Percentiles rank a stretch among this genome's conserved stretches.
These are phyloP conservation scores for Bipolaris bicolor DNA, from an alignment of 2,329 filamentous ascomycete species.

Conservation along the genomic window DNA sequence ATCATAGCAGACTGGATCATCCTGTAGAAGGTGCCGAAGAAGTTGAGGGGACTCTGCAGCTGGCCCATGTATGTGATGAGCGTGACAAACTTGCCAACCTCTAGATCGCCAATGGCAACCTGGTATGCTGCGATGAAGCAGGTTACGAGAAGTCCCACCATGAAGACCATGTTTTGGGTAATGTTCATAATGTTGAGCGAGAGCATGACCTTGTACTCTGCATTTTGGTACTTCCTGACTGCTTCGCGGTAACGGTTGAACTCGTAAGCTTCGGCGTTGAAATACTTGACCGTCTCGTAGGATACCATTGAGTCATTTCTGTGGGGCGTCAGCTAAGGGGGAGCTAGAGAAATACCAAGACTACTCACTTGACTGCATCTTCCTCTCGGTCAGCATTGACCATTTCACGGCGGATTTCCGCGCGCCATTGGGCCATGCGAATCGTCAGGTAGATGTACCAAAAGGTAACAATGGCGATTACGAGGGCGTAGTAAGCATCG, in stretches of 20 bases:
- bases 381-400: conserved; percentile 94
- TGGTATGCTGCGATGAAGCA: conserved; percentile 74
- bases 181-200: conserved; percentile 66
- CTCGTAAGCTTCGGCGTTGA: conserved; percentile 66
- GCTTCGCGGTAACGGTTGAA: conserved; percentile 63
- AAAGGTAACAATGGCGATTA: conserved; percentile 89
- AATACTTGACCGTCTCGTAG: conserved; percentile 81
- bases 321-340: conserved; percentile 28
- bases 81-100: conserved; percentile 72
- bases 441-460: conserved; percentile 97
- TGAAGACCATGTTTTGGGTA: conserved; percentile 68
- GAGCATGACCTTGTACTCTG: conserved; percentile 63
- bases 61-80: conserved; percentile 77
- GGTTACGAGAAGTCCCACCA: conserved; percentile 68
- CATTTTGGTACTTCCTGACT: conserved; percentile 62
- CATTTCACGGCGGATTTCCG: conserved; percentile 89
- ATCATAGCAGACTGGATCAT: conserved; percentile 98
- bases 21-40: conserved; percentile 91
- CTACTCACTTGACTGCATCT: conserved; percentile 82
- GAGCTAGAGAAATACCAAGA: background rate
- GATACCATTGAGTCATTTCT: conserved; percentile 96
- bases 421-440: conserved; percentile 90
- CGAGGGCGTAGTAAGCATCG: conserved; percentile 87
- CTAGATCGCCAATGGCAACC: conserved; percentile 65
- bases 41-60: conserved; percentile 72